phyloP scores from a whole-genome alignment of 78 protist species.

The Dictyostelium intermedium region DNA sequence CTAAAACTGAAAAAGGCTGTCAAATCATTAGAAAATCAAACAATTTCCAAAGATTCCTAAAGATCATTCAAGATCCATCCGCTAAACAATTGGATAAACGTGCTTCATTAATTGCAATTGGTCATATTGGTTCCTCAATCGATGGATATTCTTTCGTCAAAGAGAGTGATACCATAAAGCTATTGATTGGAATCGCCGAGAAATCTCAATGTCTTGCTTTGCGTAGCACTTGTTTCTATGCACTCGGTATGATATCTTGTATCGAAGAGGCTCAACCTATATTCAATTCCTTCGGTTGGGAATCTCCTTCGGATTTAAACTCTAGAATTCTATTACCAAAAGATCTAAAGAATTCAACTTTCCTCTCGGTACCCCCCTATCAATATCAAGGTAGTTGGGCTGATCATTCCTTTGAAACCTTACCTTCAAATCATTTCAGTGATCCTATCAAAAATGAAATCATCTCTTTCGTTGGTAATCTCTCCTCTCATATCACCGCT shows the following conservation, averaged over 20 bases:
- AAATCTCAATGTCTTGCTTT: slow-evolving; percentile 57
- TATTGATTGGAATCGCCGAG: slow-evolving; percentile 28
- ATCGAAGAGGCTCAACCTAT: slow-evolving; percentile 34
- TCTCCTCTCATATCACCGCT: slow-evolving; percentile 58
- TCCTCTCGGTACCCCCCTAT: background rate
- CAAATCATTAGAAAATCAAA: background rate
- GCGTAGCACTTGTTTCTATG: slow-evolving; percentile 61
- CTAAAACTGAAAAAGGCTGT: slow-evolving; percentile 79
- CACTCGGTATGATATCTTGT: slow-evolving; percentile 68
- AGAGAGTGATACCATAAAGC: background rate
- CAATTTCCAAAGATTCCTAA: background rate
- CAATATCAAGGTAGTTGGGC: slow-evolving; percentile 66
- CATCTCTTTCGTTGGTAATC: slow-evolving; percentile 27
- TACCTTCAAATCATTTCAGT: background rate
- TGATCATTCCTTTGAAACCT: background rate
- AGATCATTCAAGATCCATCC: background rate
- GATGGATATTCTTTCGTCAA: slow-evolving; percentile 19
- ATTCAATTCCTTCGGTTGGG: slow-evolving; percentile 47
- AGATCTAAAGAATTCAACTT: slow-evolving; percentile 31
- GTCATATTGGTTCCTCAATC: slow-evolving; percentile 37
- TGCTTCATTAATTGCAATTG: slow-evolving; percentile 70
- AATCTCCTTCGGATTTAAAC: slow-evolving; percentile 34
- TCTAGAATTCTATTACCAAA: slow-evolving; percentile 58
- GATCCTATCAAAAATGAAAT: slow-evolving; percentile 68
- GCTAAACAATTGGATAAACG: slow-evolving; percentile 40